A percentile compares a stretch with the other conserved stretches of the same genome.
phyloP scores from a whole-genome alignment of 805 yeast genomes.

The Candida endomychidarum region DNA sequence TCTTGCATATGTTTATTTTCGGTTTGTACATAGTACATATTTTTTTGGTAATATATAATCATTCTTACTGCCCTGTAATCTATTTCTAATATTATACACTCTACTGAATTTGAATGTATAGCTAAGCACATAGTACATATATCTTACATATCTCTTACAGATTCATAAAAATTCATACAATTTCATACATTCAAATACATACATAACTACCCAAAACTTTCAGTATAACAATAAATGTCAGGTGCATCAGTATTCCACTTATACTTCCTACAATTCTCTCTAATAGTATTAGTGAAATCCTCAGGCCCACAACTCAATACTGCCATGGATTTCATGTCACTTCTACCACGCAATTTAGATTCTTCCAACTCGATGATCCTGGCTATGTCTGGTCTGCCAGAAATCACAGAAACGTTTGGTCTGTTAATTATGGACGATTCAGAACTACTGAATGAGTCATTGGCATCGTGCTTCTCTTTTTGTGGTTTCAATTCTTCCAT shows the following conservation, averaged over 20 bases:
- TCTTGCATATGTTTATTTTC: background rate
- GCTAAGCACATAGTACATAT: no score
- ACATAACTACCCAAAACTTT: conserved; percentile 21
- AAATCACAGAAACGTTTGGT: conserved; percentile 8
- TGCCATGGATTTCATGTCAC: conserved; percentile 31
- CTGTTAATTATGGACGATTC: no score
- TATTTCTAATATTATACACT: no score
- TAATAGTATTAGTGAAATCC: conserved; percentile 28
- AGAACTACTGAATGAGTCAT: no score
- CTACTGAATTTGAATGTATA: no score
- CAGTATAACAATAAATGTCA: conserved; percentile 43
- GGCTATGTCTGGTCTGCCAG: conserved; percentile 22
- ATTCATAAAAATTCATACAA: no score
- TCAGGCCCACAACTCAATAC: conserved; percentile 43
- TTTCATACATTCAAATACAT: background rate
- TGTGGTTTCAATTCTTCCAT: no score
- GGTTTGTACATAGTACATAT: background rate
- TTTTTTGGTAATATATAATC: background rate
- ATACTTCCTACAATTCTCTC: conserved; percentile 27
- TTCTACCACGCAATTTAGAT: conserved; percentile 14
- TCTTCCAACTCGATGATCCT: conserved; percentile 18
- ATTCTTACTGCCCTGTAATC: no score
- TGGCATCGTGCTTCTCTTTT: no score
- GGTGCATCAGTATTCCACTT: conserved; percentile 31
- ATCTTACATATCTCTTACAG: no score